phyloP scores from a whole-genome alignment of 805 yeast species.

The Torulaspora franciscae region DNA sequence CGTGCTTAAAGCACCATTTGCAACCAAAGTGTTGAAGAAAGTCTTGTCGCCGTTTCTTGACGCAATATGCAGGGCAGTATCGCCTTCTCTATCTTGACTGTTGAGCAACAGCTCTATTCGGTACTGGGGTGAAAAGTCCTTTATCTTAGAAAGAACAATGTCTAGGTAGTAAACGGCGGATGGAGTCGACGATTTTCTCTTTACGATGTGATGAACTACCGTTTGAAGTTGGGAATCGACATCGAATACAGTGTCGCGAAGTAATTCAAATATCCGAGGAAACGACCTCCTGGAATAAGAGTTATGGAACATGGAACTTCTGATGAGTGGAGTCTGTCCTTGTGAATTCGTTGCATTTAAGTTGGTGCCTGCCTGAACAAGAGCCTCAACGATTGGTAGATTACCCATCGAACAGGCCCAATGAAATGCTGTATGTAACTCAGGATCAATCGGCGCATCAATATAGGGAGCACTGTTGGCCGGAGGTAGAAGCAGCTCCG shows the following conservation, averaged over 20 bases:
- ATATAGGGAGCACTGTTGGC: slow-evolving; percentile 38
- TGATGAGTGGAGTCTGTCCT: slow-evolving; percentile 85
- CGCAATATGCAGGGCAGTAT: slow-evolving; percentile 84
- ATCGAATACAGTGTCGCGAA: slow-evolving; percentile 72
- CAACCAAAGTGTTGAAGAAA: slow-evolving; percentile 27
- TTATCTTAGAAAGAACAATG: slow-evolving; percentile 64
- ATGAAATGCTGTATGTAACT: slow-evolving; percentile 90
- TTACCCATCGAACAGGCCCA: slow-evolving; percentile 98
- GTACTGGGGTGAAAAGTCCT: slow-evolving; percentile 58
- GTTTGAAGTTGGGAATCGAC: slow-evolving; percentile 71
- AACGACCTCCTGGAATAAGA: slow-evolving; percentile 78
- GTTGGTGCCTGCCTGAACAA: slow-evolving; percentile 67
- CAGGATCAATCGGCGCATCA: slow-evolving; percentile 82
- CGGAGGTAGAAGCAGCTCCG: slow-evolving; percentile 32
- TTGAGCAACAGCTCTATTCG: slow-evolving; percentile 52
- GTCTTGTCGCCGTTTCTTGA: slow-evolving; percentile 66
- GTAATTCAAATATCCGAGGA: slow-evolving; percentile 67
- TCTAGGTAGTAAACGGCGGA: slow-evolving; percentile 82
- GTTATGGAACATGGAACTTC: slow-evolving; percentile 82
- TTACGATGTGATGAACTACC: slow-evolving; percentile 77
- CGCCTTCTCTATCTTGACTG: slow-evolving; percentile 72
- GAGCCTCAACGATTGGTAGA: slow-evolving; percentile 65
- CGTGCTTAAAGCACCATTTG: slow-evolving; percentile 38
- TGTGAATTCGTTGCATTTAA: slow-evolving; percentile 53
- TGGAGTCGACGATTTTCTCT: slow-evolving; percentile 66